Base-by-base conservation (phyloP, 1,139 yeast species). In the Sugiyamaella grinbergsii region DNA sequence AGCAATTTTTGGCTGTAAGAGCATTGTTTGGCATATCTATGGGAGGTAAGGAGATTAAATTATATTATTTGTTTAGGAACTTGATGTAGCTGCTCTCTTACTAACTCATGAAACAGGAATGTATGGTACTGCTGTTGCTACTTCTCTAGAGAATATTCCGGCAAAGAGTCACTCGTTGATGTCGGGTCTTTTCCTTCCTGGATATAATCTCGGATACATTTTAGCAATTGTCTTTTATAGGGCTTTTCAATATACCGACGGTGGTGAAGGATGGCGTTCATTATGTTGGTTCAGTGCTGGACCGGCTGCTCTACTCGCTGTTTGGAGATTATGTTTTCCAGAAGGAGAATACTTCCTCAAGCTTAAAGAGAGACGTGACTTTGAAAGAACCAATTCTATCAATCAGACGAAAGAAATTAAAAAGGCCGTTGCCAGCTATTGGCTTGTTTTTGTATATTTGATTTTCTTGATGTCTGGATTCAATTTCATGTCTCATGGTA, bases 201-300 rank as follows among this genome's bases (percentile, higher is more conserved):
- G 79, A 39, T 76, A 76, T 57, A 68, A 70, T 29, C 63, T 73
- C 42, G 80, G 80, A 10, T 74, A 73, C 54, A 62, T 75, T 45
- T 62, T 74, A 29, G 79, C 78, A 0, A 73, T 73, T 23, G 64
- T 74, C 22, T 76, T 76, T 60, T 71, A 70, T 64, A 39, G 57
- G 24, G 57, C 57, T n/a, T 54, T 54, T 23, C 46, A 52, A 29
- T 26, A 42, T 36, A 50, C 55, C 2, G 22, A 54, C 39, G 66
- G 68, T 49, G 67, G 70, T 3, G 57, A 54, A 41, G 57, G 57
- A 2, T 79, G 83, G 83, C 72, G 80, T 64, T 66, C 80, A 3
- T 64, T 78, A 47, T 79, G 78, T 61, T 79, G 82, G 81, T 80
- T 80, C 56, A 68, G 77, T 37, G 73, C 82, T 23, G 81, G 79